Conservation (phyloP, 2,329 filamentous ascomycete genomes). For the Colletotrichum cordylinicola region DNA sequence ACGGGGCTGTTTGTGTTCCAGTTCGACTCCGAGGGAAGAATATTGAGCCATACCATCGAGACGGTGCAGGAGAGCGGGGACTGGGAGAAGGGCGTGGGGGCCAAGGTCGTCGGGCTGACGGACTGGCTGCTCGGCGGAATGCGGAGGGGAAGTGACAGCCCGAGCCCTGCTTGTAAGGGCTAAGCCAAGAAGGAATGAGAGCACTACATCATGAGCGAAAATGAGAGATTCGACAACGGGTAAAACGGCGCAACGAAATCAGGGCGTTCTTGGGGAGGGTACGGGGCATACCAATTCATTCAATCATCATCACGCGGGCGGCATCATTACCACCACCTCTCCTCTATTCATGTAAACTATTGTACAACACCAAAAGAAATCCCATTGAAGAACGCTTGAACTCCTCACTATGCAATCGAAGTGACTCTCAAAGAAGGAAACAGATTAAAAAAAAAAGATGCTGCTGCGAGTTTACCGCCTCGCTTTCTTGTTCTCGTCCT, state of each 20-base stretch:
- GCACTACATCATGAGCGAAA: not conserved
- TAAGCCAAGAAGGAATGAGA: not conserved
- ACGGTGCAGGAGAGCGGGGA: conserved; percentile 84
- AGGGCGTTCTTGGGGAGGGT: conserved; percentile 1
- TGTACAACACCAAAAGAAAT: not conserved
- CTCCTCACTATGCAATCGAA: not conserved
- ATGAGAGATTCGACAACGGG: not conserved
- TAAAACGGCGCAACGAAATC: not conserved
- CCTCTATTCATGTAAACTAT: conserved; percentile 15
- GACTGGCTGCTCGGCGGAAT: conserved; percentile 93
- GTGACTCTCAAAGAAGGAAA: not conserved
- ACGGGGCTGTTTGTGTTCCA: conserved; percentile 94
- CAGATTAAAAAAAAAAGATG: not conserved
- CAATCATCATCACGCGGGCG: conserved; percentile 10
- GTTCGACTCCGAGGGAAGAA: conserved; percentile 85
- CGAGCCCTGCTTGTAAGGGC: conserved; percentile 26
- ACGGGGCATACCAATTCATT: conserved; percentile 9
- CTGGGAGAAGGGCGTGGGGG: conserved; percentile 81
- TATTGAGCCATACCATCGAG: conserved; percentile 91
- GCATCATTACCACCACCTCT: conserved; percentile 6
- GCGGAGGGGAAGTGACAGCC: conserved; percentile 36
- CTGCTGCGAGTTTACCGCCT: not conserved
- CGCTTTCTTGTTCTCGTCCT: not conserved
- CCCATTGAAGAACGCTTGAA: not conserved
- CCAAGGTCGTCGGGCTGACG: conserved; percentile 87